phyloP scores from a whole-genome alignment of 345 rosid species.

The Linum lewisii region DNA sequence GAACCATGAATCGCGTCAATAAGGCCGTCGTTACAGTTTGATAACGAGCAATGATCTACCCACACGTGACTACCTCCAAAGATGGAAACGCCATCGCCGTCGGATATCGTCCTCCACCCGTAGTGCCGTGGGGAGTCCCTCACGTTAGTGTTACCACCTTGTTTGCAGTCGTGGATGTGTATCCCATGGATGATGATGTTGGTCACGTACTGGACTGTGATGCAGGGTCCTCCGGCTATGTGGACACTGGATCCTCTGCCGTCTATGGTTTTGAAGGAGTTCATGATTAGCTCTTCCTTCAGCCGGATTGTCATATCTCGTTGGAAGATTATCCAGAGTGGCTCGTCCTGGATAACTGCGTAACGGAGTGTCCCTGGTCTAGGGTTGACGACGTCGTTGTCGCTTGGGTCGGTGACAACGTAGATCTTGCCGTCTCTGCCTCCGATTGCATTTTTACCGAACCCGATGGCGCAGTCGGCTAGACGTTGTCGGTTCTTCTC shows the following conservation, averaged over 20 bases:
- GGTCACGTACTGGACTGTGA: constrained; percentile 2
- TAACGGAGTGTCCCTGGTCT: constrained; percentile 3
- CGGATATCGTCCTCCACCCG: constrained; percentile 6
- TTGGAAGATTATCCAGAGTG: background rate
- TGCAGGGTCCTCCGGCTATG: background rate
- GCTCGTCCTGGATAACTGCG: constrained; percentile 8
- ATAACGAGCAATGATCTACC: constrained; percentile 1
- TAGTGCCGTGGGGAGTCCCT: constrained; percentile 7
- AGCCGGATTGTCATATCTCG: constrained; percentile 3
- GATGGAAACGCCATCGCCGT: constrained; percentile 6
- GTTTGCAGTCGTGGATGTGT: constrained; percentile 4
- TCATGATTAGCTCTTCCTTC: constrained; percentile 1
- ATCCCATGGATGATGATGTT: constrained; percentile 1
- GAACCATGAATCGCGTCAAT: background rate
- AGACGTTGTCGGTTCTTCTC: constrained; percentile 1
- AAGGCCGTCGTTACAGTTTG: background rate
- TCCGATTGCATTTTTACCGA: constrained; percentile 1
- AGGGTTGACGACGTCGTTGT: constrained; percentile 3
- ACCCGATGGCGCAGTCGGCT: constrained; percentile 1
- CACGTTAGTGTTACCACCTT: constrained; percentile 1
- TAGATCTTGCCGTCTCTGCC: background rate
- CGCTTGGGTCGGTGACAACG: constrained; percentile 2
- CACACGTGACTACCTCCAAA: constrained; percentile 6
- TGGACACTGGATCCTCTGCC: constrained; percentile 1
- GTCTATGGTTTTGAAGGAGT: constrained; percentile 4